Evolutionary conservation across 768 basidiomycete species (phyloP).

Genomic region (Boletus sp.): DNA sequence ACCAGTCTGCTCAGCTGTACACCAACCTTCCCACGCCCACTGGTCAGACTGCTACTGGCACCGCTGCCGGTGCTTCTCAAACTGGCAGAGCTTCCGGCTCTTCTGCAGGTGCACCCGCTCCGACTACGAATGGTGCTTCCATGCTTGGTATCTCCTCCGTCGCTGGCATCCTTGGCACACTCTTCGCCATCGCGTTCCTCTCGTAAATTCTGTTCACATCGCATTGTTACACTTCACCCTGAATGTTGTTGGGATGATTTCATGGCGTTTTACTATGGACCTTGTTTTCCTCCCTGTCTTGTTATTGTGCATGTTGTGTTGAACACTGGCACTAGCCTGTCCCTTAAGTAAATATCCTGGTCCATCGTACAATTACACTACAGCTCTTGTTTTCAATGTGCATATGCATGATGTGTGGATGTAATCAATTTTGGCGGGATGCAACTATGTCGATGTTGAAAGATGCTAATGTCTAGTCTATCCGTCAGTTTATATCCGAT

Average conservation of each 20-base stretch:
- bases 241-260: constrained; percentile 2
- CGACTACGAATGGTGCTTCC: constrained; percentile 23
- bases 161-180: constrained; percentile 34
- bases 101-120: constrained; percentile 11
- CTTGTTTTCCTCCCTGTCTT: neutral
- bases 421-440: too few relatives aligned
- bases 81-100: constrained; percentile 11
- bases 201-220: constrained; percentile 23
- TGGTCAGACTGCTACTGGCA: neutral
- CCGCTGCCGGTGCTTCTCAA: constrained; percentile 6
- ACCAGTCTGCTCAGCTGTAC: constrained; percentile 37
- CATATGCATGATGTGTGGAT: neutral
- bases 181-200: constrained; percentile 39
- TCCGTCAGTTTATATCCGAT: too few relatives aligned
- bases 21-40: constrained; percentile 19
- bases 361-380: constrained; percentile 20
- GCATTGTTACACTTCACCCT: neutral
- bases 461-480: too few relatives aligned
- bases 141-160: constrained; percentile 32
- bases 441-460: too few relatives aligned
- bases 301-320: constrained; percentile 20
- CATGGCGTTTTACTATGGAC: constrained; percentile 12
- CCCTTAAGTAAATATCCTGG: constrained; percentile 19
- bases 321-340: constrained; percentile 24
- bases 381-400: neutral